Evolutionary conservation across 139 green algal species (phyloP), one percentile per base, ranked within the genome.

Genomic region (Chlamydomonas schloesseri): DNA sequence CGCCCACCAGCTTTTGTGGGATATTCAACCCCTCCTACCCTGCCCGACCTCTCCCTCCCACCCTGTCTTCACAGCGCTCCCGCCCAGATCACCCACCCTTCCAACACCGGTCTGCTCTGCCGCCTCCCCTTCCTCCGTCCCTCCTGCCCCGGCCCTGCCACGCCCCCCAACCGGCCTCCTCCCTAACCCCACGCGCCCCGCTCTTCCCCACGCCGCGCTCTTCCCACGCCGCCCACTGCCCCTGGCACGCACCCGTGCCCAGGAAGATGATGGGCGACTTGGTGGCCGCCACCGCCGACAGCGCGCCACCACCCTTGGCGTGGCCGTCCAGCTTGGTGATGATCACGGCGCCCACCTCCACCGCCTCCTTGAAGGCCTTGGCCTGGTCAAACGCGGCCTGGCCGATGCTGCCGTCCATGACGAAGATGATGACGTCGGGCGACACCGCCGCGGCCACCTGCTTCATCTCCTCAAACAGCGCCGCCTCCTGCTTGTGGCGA

Each of bases 251-350:
- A 94, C 96, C 97, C 46, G 96, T 98, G 28, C 96, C 98, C 71
- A 99, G 96, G 94, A 99, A 99, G 73, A 97, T 96, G 88, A 99
- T 97, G 47, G 98, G 98, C 2, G 89, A 95, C 82, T 96, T 95
- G 57, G 98, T 99, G 55, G 98, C 98, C 23, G 94, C 91, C 29
- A 99, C 96, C 18, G 98, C 98, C 24, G 81, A 94, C 31, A 99
- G 94, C 14, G 98, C 97, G 46, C 98, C 98, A 82, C 98, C 98
- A 84, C 98, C 98, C 91, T 99, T 99, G 80, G 98, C 98, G 87
- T 99, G 97, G 24, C 98, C 98, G 84, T 99, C 98, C 92, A 99
- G 95, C 93, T 99, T 99, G 21, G 98, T 99, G 46, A 99, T 90
- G 87, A 99, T 99, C 8, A 99, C 97, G 13, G 95, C 94, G 3